Base-by-base conservation (phyloP, 306 rosid genomes). In the Medicago arabica region DNA sequence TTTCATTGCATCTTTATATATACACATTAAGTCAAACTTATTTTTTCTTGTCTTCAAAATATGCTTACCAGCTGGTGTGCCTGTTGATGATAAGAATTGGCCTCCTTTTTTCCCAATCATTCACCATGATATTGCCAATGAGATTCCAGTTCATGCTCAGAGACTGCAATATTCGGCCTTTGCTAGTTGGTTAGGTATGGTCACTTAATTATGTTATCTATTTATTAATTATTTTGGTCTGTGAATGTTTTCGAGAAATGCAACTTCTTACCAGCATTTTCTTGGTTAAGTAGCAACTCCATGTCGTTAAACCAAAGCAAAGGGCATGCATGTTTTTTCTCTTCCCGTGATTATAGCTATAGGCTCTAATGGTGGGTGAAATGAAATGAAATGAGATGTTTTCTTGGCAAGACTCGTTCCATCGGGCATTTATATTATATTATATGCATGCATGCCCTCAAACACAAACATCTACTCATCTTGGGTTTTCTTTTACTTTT, bases 81-180 rank as follows among this genome's bases (percentile, higher is more conserved):
- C 97, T 10, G 39, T 67, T 80, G 99, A 92, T 81, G 96, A 84
- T 81, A 92, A 83, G 89, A 96, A 92, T 76, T 96, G 99, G 99
- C 99, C 99, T 87, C 97, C 97, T 17, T 55, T 89, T 78, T 95
- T 95, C 72, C 99, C 99, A 41, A 85, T 95, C 69, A 95, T 95
- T 80, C 99, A 95, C 85, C 99, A 95, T 84, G 99, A 95, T 88
- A 92, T 96, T 78, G 87, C 98, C 75, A 92, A 90, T 71, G 99
- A 96, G 82, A 96, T 96, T 81, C 99, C 98, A 5, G 89, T 86
- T 74, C 96, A 96, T 83, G 99, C 96, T 72, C 99, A 96, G 85
- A 92, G 77, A 83, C 84, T 96, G 77, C 99, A 96, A 81, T 96
- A 96, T 85, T 81, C 89, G 87, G 99, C 99, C 75, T 96, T 96